A percentile compares a stretch with the other conserved stretches of the same genome.
phyloP scores from a whole-genome alignment of 2,329 filamentous ascomycete genomes.

The Apiospora koreana region DNA sequence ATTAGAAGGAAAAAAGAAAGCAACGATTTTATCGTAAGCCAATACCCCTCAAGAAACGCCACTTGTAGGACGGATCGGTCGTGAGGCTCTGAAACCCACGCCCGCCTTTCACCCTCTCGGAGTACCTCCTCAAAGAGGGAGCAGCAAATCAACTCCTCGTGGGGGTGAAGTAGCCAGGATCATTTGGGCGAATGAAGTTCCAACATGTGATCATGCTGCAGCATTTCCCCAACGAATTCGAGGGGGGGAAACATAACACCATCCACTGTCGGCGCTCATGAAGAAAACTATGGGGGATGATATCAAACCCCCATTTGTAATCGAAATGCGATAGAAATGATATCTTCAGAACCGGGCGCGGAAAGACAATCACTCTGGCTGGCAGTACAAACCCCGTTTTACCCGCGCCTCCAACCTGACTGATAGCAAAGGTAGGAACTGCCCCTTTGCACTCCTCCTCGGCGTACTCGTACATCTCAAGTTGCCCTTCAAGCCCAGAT shows the following conservation, averaged over 20 bases:
- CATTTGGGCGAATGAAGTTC: not conserved
- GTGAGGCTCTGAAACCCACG: not conserved
- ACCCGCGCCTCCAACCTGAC: not conserved
- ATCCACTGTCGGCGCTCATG: too few relatives aligned
- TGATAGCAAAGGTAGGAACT: not conserved
- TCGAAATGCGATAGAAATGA: not conserved
- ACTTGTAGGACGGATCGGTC: not conserved
- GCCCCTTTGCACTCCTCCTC: not conserved
- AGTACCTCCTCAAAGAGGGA: conserved; percentile 5
- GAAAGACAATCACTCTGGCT: not conserved
- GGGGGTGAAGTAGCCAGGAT: conserved; percentile 1
- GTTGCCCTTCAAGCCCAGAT: not conserved
- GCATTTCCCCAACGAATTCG: not conserved
- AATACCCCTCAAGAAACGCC: not conserved
- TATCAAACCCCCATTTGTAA: not conserved
- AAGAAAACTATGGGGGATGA: not conserved
- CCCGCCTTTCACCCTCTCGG: not conserved
- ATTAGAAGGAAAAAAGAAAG: not conserved
- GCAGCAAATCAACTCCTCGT: not conserved
- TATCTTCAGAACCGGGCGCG: not conserved
- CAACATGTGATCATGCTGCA: not conserved
- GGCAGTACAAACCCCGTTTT: not conserved
- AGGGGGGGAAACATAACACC: not conserved
- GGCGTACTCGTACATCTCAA: not conserved
- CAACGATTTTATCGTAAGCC: not conserved